Evolutionary conservation across 192 early-diverging fungal genomes (phyloP), one percentile per base, ranked within the genome.

Genomic region (Lobosporangium transversale): DNA sequence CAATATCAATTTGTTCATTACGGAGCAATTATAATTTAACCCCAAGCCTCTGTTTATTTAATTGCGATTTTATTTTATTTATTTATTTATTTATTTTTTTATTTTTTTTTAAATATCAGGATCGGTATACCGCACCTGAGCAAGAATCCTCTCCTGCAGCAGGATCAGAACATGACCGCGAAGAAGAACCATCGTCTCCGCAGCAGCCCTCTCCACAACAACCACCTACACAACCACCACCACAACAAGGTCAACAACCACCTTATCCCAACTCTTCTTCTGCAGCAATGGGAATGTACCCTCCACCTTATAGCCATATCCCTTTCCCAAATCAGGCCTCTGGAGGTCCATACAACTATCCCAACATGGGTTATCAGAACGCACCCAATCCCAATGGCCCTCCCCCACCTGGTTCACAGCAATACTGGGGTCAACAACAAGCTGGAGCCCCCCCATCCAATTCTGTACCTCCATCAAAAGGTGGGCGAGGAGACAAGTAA

Each of bases 261-360:
- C 21, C 58, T 10, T 40, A 40, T 40, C 14, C 37, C 37, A 40
- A 40, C 37, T 40, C 37, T 7, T 14, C 37, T 14, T 14, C 37
- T 21, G 44, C 45, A 1, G 8, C 53, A 9, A 61, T 61, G 36
- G 49, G 35, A 9, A 67, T 67, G 65, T 67, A 67, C 31, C 54
- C 65, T 15, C 55, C 65, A 1, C 47, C 54, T 1, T 67, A 67
- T 20, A 58, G 32, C 18, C 51, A 67, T n/a, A 67, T 67, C 65
- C 65, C 65, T 18, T 67, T 40, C 65, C 55, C 65, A 7, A 20
- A 2, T 10, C 54, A 49, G n/a, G 14, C 54, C 2, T n/a, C 37
- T 49, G 15, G 27, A 6, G 35, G 5, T 4, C 35, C 55, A 31
- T 62, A 62, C 26, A 51, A 24, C 18, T 62, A 62, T n/a, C 60